These are phyloP conservation scores for Colletotrichum sansevieriae DNA, from an alignment of 2,329 filamentous ascomycete species.

Conservation along the genomic window DNA sequence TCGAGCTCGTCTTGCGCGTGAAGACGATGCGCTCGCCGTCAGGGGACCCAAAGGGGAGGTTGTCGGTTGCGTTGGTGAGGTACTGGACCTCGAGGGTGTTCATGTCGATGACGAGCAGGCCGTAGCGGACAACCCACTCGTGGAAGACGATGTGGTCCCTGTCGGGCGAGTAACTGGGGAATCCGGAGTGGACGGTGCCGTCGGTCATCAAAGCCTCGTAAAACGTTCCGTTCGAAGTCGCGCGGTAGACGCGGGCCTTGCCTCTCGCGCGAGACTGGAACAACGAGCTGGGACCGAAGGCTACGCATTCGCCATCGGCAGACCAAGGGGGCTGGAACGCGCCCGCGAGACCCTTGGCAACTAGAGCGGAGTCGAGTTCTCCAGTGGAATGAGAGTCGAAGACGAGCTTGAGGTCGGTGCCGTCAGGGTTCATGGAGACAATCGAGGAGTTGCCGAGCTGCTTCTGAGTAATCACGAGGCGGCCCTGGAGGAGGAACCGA, in stretches of 20 bases:
- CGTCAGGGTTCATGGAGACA: constrained; percentile 35
- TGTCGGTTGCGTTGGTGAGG: constrained; percentile 29
- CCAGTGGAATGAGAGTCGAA: constrained; percentile 28
- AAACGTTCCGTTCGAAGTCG: constrained; percentile 19
- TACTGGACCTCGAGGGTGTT: constrained; percentile 9
- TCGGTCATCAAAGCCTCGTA: constrained; percentile 31
- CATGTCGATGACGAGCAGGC: constrained; percentile 21
- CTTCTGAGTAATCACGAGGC: constrained; percentile 30
- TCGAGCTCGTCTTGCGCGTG: constrained; percentile 25
- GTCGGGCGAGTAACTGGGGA: constrained; percentile 31
- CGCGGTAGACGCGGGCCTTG: constrained; percentile 26
- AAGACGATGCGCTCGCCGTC: constrained; percentile 32
- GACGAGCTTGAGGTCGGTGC: constrained; percentile 31
- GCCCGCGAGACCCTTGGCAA: constrained; percentile 24
- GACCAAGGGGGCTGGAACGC: constrained; percentile 30
- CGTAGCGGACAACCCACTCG: constrained; percentile 34
- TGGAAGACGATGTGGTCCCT: constrained; percentile 18
- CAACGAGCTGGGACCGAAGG: constrained; percentile 25
- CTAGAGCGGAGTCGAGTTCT: constrained; percentile 25
- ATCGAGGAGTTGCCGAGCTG: constrained; percentile 37
- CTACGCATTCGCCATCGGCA: constrained; percentile 19
- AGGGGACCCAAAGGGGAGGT: constrained; percentile 30
- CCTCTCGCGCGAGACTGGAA: constrained; percentile 26
- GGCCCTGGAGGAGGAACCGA: constrained; percentile 29
- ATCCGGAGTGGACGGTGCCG: constrained; percentile 27